Evolutionary conservation across 305 asterid species (phyloP), one percentile per base, ranked within the genome.

Genomic region (Salvia sclarea): DNA sequence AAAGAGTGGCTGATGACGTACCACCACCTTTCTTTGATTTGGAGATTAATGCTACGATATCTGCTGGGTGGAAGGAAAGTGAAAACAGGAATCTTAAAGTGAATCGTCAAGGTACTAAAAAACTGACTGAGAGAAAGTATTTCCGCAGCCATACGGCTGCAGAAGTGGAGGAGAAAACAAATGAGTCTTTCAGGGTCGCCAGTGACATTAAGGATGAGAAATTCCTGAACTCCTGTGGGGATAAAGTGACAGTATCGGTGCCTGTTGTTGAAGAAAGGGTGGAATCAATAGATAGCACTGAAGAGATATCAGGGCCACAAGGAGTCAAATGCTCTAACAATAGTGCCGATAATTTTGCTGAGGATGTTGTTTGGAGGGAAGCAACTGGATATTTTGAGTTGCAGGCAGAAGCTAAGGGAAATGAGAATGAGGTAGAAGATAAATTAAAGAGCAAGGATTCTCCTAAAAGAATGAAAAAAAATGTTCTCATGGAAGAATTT

Each of bases 1-100:
- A 85, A 56, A 71, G 69, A 74, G 61, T 47, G 66, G 80, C 74
- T 65, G 85, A 67, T 76, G 81, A 72, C 62, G 57, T 70, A 67
- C 58, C 73, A 8, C 64, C 77, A 38, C 71, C 83, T 69, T 78
- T 72, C 69, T 72, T 79, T 80, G 92, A 85, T 61, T 69, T 78
- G 77, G 84, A 88, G 74, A 72, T 77, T 25, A 85, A 81, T 74
- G 83, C 78, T 71, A 68, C 74, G 70, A 69, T 81, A 67, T 82
- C 87, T 64, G 60, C 81, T 72, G 72, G 50, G 11, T 60, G 62
- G 50, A 52, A 63, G 72, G 74, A 61, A 74, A 75, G 68, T 69
- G 79, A 72, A 74, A 76, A 60, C 67, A 76, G 78, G 71, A 72
- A 74, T 64, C 73, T 77, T 67, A 75, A 81, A 74, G 74, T 66